These are phyloP conservation scores for Flaveria trinervia DNA, from an alignment of 129 eudicot species.

Conservation along the genomic window DNA sequence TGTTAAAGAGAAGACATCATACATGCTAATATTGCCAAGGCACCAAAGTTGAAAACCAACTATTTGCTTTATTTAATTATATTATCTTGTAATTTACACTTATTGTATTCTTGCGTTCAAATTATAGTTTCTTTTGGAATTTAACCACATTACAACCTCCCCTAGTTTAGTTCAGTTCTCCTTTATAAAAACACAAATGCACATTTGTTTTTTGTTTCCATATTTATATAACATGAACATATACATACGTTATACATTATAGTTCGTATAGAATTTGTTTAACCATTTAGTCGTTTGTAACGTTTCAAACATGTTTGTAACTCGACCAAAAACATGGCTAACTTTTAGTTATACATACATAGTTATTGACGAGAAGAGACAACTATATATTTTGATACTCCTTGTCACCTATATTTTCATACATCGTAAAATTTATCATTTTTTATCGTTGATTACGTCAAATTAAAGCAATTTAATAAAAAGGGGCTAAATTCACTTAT, in stretches of 20 bases:
- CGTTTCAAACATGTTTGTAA: too few species aligned
- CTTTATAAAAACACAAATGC: not conserved
- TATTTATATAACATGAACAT: not conserved
- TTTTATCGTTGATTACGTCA: too few species aligned
- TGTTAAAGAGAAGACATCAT: slow-evolving; percentile 16
- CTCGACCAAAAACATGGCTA: too few species aligned
- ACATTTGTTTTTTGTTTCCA: not conserved
- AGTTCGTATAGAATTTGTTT: too few species aligned
- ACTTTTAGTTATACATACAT: too few species aligned
- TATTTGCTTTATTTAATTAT: not conserved
- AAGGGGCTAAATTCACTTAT: not conserved
- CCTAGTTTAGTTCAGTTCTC: not conserved
- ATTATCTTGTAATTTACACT: slow-evolving; percentile 11
- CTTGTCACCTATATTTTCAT: too few species aligned
- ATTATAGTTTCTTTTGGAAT: not conserved
- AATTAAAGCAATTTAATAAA: not conserved
- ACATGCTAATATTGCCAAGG: slow-evolving; percentile 31
- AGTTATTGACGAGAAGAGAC: too few species aligned
- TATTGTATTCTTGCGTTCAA: slow-evolving; percentile 8
- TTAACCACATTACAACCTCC: not conserved
- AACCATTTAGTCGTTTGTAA: too few species aligned
- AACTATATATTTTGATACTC: too few species aligned
- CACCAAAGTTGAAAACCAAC: slow-evolving; percentile 32
- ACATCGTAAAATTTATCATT: too few species aligned
- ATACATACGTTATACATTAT: too few species aligned